Evolutionary conservation across 1,284 basidiomycete genomes (phyloP), one percentile per base, ranked within the genome.

Genomic region (Pyrrhoderma noxium): DNA sequence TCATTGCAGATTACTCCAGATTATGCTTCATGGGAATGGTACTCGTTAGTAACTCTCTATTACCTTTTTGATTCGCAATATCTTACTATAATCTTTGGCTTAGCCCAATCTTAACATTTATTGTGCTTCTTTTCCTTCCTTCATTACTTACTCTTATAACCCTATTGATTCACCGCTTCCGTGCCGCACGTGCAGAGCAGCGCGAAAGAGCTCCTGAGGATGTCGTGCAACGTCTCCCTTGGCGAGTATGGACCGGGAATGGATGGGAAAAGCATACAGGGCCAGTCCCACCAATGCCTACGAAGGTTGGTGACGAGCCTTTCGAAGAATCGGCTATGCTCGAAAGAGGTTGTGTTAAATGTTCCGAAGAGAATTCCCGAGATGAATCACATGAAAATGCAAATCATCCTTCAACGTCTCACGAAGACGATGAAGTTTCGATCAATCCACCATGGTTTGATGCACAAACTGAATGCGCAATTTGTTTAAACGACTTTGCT

Each of bases 401-500:
- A 13, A 58, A 59, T 49, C 58, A 60, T 21, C 67, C 75, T 2
- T 77, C 76, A 9, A 69, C 73, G 2, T 77, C 77, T 23, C 64
- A 70, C 43, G 47, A 47, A 34, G 52, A 58, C 13, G 39, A 42
- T 25, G 62, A 60, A 34, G 60, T 60, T 4, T 61, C 64, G 21
- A 60, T 64, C 5, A 65, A 71, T 23, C 77, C 78, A 49, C 76
- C 82, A 5, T 89, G 86, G 87, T 87, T 84, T 54, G 81, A 84
- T 58, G 66, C 72, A 4, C 86, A 89, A 60, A 61, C 71, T 41
- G 90, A 95, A 64, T 96, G 93, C 62, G 87, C 91, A 9, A 94
- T 96, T 57, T 96, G 93, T 64, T 74, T 96, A 57, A 86, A 79
- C 57, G 80, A 85, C 58, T 95, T 95, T 60, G 80, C 71, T 37